Percentiles rank a stretch among this genome's conserved stretches.
Evolutionary conservation across 176 grass and related monocot species (phyloP).

Genomic region (Triticum turgidum): DNA sequence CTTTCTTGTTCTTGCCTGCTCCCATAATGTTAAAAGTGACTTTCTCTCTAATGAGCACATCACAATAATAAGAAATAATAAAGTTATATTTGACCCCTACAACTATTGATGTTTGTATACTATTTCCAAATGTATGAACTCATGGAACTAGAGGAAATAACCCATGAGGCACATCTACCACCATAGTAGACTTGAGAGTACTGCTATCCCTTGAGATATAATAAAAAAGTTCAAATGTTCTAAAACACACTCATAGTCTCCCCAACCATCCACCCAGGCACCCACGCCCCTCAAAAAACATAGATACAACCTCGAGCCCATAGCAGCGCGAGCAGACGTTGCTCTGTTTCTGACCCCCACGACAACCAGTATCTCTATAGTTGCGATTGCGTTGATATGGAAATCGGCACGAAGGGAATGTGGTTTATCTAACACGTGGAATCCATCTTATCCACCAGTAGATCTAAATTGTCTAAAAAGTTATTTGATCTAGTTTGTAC

Average conservation of each 20-base stretch:
- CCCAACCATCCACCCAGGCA: background rate
- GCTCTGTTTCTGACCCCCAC: background rate
- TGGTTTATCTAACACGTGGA: background rate
- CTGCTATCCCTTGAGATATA: too few relatives aligned
- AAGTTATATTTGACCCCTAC: background rate
- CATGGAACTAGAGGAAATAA: background rate
- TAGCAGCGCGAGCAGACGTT: background rate
- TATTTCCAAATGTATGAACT: background rate
- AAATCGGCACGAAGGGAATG: background rate
- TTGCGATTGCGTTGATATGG: background rate
- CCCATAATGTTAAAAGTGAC: background rate
- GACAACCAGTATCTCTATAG: background rate
- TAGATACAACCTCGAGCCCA: background rate
- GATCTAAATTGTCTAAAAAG: background rate
- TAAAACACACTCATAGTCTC: too few relatives aligned
- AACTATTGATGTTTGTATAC: background rate
- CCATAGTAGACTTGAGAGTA: too few relatives aligned
- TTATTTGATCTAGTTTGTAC: background rate
- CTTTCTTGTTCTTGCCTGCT: background rate
- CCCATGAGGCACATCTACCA: background rate
- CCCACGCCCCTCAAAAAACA: background rate
- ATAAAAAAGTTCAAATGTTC: too few relatives aligned
- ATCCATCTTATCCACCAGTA: too few relatives aligned
- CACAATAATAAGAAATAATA: background rate
- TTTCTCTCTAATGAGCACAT: background rate